Evolutionary conservation across 208 protist genomes (phyloP).

Genomic region (Entamoeba invadens): DNA sequence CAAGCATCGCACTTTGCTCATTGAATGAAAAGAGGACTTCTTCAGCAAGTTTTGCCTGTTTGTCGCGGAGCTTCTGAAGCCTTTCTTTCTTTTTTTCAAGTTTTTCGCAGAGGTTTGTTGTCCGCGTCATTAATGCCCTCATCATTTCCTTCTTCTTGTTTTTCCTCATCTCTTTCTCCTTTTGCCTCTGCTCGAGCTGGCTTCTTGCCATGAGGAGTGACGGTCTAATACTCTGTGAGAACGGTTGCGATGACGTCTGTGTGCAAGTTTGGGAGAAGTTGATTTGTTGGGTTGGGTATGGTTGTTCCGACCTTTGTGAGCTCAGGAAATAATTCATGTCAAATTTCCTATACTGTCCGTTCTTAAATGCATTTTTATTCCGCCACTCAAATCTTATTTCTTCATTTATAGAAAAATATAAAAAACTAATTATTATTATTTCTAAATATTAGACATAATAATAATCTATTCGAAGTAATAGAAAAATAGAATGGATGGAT

Average conservation of each 20-base stretch:
- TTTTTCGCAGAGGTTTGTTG: background rate
- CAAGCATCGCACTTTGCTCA: background rate
- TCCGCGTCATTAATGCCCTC: background rate
- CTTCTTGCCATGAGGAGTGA: background rate
- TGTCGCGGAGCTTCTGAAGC: background rate
- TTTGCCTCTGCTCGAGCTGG: background rate
- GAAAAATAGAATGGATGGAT: no score
- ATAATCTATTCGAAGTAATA: no score
- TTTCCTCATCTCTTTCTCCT: background rate
- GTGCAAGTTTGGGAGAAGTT: background rate
- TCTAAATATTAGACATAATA: no score
- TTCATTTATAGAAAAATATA: no score
- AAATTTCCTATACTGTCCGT: no score
- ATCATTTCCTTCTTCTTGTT: background rate
- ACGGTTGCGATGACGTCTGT: background rate
- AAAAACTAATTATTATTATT: no score
- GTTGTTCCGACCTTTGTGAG: background rate
- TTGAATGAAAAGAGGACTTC: background rate
- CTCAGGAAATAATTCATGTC: background rate
- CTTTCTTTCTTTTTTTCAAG: background rate
- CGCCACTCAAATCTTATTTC: no score
- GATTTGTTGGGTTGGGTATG: background rate
- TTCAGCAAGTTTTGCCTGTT: background rate
- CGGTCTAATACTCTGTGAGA: background rate
- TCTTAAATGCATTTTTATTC: no score